Conservation (phyloP, 371 early-diverging fungal species). For the Mortierella sp. region DNA sequence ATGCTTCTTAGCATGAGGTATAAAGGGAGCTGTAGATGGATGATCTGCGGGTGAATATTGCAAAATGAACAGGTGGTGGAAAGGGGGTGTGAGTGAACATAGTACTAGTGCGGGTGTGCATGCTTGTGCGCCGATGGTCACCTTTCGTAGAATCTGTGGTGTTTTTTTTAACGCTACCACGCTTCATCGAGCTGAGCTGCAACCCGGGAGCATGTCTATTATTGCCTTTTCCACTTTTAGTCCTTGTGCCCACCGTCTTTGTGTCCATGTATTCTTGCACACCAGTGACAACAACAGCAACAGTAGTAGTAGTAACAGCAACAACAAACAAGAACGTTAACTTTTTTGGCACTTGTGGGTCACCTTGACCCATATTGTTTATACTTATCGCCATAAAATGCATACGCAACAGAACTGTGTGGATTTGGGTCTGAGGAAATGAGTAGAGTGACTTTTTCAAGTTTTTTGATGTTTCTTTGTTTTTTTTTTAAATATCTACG, state of each 20-base stretch:
- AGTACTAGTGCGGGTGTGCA: background rate
- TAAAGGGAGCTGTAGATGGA: background rate
- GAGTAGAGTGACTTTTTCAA: background rate
- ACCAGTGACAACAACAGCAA: no score
- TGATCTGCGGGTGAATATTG: background rate
- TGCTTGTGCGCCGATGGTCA: no score
- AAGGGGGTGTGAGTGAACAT: background rate
- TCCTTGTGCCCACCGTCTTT: no score
- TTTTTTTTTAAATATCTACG: constrained; percentile 1
- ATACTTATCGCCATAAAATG: background rate
- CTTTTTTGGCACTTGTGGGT: background rate
- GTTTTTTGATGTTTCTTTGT: background rate
- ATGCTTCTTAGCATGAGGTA: background rate
- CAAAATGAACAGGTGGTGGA: background rate
- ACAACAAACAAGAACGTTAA: background rate
- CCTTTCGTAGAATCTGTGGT: no score
- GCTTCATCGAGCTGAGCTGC: no score
- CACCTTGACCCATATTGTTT: background rate
- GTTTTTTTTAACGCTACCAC: no score
- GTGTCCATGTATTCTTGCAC: no score
- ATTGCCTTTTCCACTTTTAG: no score
- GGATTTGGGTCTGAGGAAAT: no score
- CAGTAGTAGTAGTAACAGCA: no score
- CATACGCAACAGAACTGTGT: background rate
- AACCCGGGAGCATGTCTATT: no score